Percentiles rank a stretch among this genome's conserved stretches.
Conservation (phyloP, 345 rosid species). For the Nasturtium officinale region DNA sequence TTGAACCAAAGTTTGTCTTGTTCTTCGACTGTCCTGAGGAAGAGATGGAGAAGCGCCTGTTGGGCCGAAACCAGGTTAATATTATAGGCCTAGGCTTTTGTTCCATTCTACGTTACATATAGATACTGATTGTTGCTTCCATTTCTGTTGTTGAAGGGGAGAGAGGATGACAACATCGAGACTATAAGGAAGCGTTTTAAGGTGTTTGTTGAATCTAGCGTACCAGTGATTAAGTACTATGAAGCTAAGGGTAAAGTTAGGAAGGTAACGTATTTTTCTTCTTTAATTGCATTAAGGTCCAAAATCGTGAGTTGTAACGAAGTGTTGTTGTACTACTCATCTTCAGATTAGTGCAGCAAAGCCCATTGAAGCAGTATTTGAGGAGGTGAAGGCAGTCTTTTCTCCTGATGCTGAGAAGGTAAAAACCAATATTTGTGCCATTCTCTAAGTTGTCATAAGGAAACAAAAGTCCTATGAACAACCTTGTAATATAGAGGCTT, state of each 20-base stretch:
- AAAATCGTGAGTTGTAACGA: background rate
- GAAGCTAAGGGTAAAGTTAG: constrained; percentile 64
- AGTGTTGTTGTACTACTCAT: constrained; percentile 30
- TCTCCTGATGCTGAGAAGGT: constrained; percentile 67
- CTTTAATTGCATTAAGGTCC: background rate
- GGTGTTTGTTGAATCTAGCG: constrained; percentile 67
- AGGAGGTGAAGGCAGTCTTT: constrained; percentile 58
- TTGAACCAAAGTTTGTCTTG: constrained; percentile 54
- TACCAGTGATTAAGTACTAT: constrained; percentile 68
- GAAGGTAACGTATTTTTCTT: constrained; percentile 48
- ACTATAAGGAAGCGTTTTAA: constrained; percentile 72
- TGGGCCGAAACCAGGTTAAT: constrained; percentile 73
- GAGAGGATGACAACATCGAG: constrained; percentile 82
- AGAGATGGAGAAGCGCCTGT: constrained; percentile 72
- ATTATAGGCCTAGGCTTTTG: constrained; percentile 16
- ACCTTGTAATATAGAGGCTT: constrained; percentile 23
- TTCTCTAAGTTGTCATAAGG: constrained; percentile 32
- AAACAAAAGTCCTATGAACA: constrained; percentile 9
- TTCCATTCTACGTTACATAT: background rate
- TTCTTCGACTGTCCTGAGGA: constrained; percentile 58
- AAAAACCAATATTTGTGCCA: constrained; percentile 36
- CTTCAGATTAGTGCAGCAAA: constrained; percentile 73
- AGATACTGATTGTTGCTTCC: constrained; percentile 9
- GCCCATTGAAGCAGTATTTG: constrained; percentile 67
- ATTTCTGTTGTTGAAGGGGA: constrained; percentile 53